Base-by-base conservation (phyloP, 345 rosid species). In the Noccaea caerulescens region DNA sequence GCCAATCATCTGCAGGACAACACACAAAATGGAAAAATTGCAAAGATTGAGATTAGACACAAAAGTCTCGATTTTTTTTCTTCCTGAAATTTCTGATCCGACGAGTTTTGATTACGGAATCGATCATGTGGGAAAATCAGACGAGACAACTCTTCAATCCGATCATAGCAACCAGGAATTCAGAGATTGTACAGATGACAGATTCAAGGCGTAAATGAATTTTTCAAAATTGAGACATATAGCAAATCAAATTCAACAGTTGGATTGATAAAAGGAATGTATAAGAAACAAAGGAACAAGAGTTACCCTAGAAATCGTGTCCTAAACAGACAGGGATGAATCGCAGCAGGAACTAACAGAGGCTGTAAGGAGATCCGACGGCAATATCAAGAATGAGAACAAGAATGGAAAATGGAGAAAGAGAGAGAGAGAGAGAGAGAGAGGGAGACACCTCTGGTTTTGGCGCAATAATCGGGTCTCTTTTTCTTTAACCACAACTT, bases 401-500 rank as follows among this genome's bases (percentile, higher is more conserved):
- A 52, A 27, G 3, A 12, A n/a, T 13, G 18, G n/a, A 49, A 49
- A 23, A 27, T 30, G 50, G 6, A 41, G 41, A 58, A 18, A 38
- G 38, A n/a, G 25, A 8, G 23, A 1, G 23, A 20, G 23, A 20
- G 23, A 20, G 34, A 34, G 10, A 37, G 49, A 20, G 57, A 25
- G 25, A 25, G 64, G 51, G 50, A 37, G 13, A 51, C 55, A 44
- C 57, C 75, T 53, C 37, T 69, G 75, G 66, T 76, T 76, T 76
- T 76, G 79, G 75, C 79, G 79, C 71, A 63, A 76, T 46, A 33
- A 62, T 39, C 75, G 79, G 71, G 52, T 65, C 72, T 55, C 18
- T 30, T 39, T 18, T 34, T 36, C 38, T 45, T 44, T 49, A 38
- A 49, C 77, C 77, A 56, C 65, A 57, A 57, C 66, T 73, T 66